Conservation (phyloP, 495 filamentous ascomycete genomes). For the Neurospora sp. region DNA sequence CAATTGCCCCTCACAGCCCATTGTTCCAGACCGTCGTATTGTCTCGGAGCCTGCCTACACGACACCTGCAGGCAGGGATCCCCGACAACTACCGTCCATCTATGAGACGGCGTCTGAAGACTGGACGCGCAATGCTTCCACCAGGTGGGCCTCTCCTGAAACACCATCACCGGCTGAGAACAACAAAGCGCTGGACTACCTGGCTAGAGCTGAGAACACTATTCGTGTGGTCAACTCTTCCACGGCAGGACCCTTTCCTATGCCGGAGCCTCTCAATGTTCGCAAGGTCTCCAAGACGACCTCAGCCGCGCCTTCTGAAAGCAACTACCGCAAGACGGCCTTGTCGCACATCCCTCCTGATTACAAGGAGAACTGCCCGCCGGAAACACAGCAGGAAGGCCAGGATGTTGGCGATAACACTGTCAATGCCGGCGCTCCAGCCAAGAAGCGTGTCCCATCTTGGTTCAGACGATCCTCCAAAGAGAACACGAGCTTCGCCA, state of each 20-base stretch:
- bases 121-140: slow-evolving; percentile 7
- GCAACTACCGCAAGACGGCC: background rate
- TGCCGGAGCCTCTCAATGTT: slow-evolving; percentile 41
- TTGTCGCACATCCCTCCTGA: background rate
- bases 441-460: slow-evolving; percentile 47
- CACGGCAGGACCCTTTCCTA: slow-evolving; percentile 6
- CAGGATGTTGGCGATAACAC: background rate
- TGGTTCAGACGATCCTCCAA: slow-evolving; percentile 57
- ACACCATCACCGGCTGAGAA: slow-evolving; percentile 19
- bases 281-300: slow-evolving; percentile 29
- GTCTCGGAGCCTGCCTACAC: slow-evolving; percentile 47
- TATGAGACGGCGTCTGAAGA: slow-evolving; percentile 34
- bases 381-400: background rate
- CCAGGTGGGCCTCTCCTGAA: slow-evolving; percentile 24
- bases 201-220: slow-evolving; percentile 31
- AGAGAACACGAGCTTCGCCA: slow-evolving; percentile 14
- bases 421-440: slow-evolving; percentile 6
- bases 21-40: slow-evolving; percentile 16
- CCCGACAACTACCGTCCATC: slow-evolving; percentile 39
- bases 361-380: slow-evolving; percentile 1
- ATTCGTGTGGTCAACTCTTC: slow-evolving; percentile 41
- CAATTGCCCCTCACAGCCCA: background rate
- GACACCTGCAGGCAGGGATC: slow-evolving; percentile 22
- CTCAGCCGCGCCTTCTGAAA: background rate
- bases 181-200: slow-evolving; percentile 24